These are phyloP conservation scores for Phoenix dactylifera DNA, from an alignment of 176 grass and related monocot genomes.

Conservation along the genomic window DNA sequence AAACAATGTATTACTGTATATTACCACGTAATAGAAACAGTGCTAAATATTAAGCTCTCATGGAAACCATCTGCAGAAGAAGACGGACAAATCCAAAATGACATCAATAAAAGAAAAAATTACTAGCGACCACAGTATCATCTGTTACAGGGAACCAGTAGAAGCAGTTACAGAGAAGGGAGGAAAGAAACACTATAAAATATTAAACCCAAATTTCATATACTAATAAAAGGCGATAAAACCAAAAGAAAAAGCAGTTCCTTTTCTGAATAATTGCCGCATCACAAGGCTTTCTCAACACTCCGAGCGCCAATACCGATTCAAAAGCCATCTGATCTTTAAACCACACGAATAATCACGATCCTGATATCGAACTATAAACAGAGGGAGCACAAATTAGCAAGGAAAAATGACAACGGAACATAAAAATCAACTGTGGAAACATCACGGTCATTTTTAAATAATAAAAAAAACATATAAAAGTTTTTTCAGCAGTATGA, in stretches of 20 bases:
- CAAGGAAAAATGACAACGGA: slow-evolving; percentile 26
- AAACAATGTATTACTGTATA: too few species aligned
- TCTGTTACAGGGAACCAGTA: neutral
- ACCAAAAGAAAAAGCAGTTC: too few species aligned
- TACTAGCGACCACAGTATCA: neutral
- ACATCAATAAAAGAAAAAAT: neutral
- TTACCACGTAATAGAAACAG: too few species aligned
- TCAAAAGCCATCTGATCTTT: slow-evolving; percentile 78
- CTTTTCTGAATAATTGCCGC: slow-evolving; percentile 39
- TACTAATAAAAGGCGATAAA: too few species aligned
- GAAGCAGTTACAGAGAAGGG: neutral
- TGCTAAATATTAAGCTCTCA: neutral
- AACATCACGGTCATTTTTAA: slow-evolving; percentile 3
- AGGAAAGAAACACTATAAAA: neutral
- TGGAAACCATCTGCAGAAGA: neutral
- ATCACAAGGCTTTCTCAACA: slow-evolving; percentile 74
- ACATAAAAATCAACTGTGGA: slow-evolving; percentile 7
- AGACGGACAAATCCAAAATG: neutral
- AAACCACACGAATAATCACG: slow-evolving; percentile 80
- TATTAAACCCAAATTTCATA: neutral
- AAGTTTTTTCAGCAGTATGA: slow-evolving; percentile 1
- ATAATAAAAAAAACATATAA: slow-evolving; percentile 1
- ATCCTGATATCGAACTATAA: slow-evolving; percentile 72
- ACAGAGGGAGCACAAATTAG: slow-evolving; percentile 44
- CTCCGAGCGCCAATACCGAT: slow-evolving; percentile 55